These are phyloP conservation scores for Coniferiporia sulphurascens DNA, from an alignment of 1,284 basidiomycete genomes.

Conservation along the genomic window DNA sequence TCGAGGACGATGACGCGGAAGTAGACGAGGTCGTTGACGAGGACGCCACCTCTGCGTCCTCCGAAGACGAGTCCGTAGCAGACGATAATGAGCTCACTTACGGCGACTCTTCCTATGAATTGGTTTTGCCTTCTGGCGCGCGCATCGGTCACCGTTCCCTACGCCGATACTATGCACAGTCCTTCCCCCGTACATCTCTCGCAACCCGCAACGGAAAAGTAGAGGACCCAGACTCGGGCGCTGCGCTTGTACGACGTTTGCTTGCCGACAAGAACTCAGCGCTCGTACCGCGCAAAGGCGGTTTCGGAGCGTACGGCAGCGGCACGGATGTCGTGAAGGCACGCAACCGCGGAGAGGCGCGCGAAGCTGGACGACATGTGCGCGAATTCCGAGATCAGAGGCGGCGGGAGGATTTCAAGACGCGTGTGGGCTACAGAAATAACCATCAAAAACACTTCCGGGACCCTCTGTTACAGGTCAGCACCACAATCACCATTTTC, in stretches of 20 bases:
- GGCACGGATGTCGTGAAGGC: conserved; percentile 84
- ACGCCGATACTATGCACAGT: conserved; percentile 86
- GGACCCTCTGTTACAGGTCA: conserved; percentile 29
- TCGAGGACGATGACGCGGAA: conserved; percentile 43
- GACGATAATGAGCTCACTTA: conserved; percentile 53
- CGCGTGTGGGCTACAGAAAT: conserved; percentile 68
- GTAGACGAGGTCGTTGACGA: conserved; percentile 52
- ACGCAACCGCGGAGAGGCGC: conserved; percentile 92
- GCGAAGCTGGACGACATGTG: conserved; percentile 86
- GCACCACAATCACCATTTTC: neutral
- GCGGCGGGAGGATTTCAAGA: conserved; percentile 80
- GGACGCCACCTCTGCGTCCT: conserved; percentile 22
- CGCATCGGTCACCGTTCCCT: conserved; percentile 90
- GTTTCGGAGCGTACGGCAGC: conserved; percentile 77
- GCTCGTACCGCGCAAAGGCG: conserved; percentile 80
- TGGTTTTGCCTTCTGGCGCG: conserved; percentile 92
- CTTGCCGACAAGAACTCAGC: conserved; percentile 78
- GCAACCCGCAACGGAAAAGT: conserved; percentile 31
- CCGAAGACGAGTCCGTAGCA: conserved; percentile 33
- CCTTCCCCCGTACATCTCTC: conserved; percentile 42
- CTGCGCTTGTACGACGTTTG: conserved; percentile 68
- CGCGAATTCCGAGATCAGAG: conserved; percentile 82
- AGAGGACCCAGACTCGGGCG: conserved; percentile 64
- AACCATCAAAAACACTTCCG: conserved; percentile 91
- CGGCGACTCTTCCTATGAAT: conserved; percentile 78